Evolutionary conservation across 768 basidiomycete genomes (phyloP).

Genomic region (Kwoniella mangroviensis): DNA sequence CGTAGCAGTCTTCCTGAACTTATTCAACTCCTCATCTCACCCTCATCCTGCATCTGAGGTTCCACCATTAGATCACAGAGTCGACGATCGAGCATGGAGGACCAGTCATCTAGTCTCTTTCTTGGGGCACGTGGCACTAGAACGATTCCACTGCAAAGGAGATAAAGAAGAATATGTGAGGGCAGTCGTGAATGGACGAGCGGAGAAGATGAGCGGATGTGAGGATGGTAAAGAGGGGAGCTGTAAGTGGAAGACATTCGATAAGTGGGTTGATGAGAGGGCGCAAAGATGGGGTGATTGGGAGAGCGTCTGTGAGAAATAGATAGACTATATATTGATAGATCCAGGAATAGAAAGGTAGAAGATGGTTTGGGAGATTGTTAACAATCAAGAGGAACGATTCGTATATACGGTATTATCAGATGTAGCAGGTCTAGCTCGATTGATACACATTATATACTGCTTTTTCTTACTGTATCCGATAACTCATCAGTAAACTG

Average conservation of each 20-base stretch:
- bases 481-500: too few species aligned
- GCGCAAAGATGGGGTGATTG: slow-evolving; percentile 47
- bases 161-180: slow-evolving; percentile 52
- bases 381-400: too few species aligned
- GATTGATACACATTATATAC: too few species aligned
- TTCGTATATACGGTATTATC: too few species aligned
- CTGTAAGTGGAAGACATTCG: slow-evolving; percentile 54
- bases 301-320: slow-evolving; percentile 44
- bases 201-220: slow-evolving; percentile 56
- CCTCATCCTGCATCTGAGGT: slow-evolving; percentile 36
- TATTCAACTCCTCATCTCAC: slow-evolving; percentile 57
- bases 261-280: slow-evolving; percentile 47
- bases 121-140: slow-evolving; percentile 60
- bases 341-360: background rate
- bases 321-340: background rate
- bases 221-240: slow-evolving; percentile 53
- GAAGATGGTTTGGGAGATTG: too few species aligned
- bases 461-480: too few species aligned
- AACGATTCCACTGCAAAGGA: slow-evolving; percentile 48
- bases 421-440: too few species aligned
- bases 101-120: slow-evolving; percentile 59
- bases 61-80: slow-evolving; percentile 49
- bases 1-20: slow-evolving; percentile 58
- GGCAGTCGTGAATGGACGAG: slow-evolving; percentile 58
- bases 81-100: slow-evolving; percentile 54